Percentiles rank a stretch among this genome's conserved stretches.
Evolutionary conservation across 805 yeast genomes (phyloP).

Genomic region (Debaryomyces castellii): DNA sequence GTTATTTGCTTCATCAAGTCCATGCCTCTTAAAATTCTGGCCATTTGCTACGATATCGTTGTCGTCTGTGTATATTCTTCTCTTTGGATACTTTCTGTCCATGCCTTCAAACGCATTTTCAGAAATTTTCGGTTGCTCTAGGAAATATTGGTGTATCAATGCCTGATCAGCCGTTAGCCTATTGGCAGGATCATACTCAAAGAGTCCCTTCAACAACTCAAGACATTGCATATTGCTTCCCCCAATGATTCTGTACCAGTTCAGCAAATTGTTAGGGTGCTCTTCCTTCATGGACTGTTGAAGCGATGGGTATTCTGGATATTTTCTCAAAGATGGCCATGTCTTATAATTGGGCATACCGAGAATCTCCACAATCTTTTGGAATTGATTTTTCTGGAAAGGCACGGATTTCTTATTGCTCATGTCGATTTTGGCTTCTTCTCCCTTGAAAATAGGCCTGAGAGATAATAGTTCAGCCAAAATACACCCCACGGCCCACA

Average conservation of each 20-base stretch:
- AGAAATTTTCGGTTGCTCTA: conserved; percentile 64
- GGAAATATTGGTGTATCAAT: conserved; percentile 74
- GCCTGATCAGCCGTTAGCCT: conserved; percentile 80
- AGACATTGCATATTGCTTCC: conserved; percentile 70
- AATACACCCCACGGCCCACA: conserved; percentile 96
- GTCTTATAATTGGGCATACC: conserved; percentile 80
- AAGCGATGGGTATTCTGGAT: conserved; percentile 71
- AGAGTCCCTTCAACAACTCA: conserved; percentile 57
- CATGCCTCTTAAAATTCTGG: conserved; percentile 29
- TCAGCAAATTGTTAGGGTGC: conserved; percentile 67
- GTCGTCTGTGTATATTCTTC: conserved; percentile 86
- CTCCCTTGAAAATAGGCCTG: conserved; percentile 95
- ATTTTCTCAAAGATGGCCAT: conserved; percentile 78
- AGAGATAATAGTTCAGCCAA: conserved; percentile 86
- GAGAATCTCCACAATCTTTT: conserved; percentile 86
- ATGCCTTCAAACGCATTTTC: conserved; percentile 81
- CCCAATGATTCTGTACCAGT: conserved; percentile 86
- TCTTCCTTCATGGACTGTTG: conserved; percentile 45
- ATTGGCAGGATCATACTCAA: conserved; percentile 80
- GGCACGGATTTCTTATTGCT: conserved; percentile 85
- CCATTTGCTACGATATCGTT: conserved; percentile 59
- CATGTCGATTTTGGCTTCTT: conserved; percentile 89
- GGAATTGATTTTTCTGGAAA: conserved; percentile 89
- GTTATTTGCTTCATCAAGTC: conserved; percentile 17
- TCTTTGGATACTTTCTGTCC: conserved; percentile 72